Percentiles rank a stretch among this genome's conserved stretches.
Conservation (phyloP, 2,329 filamentous ascomycete species). For the Meredithiella fracta region DNA sequence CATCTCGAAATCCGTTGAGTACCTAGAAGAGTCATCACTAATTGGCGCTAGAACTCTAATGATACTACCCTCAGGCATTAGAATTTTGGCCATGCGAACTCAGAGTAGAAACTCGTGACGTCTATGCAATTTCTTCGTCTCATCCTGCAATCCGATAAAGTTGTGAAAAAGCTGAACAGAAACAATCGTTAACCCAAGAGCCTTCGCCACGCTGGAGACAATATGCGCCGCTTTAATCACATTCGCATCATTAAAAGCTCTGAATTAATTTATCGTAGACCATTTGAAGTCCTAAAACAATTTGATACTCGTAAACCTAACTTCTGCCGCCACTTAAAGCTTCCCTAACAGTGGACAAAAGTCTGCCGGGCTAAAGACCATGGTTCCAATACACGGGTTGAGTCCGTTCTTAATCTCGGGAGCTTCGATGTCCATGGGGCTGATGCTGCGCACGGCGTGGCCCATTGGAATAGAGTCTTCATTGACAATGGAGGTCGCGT, state of each 20-base stretch:
- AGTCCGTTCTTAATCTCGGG: slow-evolving; percentile 7
- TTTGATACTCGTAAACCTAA: slow-evolving; percentile 16
- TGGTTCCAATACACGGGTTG: slow-evolving; percentile 16
- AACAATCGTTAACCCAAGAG: slow-evolving; percentile 14
- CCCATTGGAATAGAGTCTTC: no score
- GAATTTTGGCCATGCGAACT: slow-evolving; percentile 13
- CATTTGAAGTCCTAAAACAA: slow-evolving; percentile 16
- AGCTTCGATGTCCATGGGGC: no score
- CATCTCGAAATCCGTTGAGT: slow-evolving; percentile 4
- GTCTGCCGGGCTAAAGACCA: slow-evolving; percentile 16
- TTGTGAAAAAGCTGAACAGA: slow-evolving; percentile 17
- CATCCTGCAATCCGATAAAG: slow-evolving; percentile 14
- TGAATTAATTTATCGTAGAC: slow-evolving; percentile 1
- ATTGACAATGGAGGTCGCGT: no score
- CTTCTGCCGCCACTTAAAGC: slow-evolving; percentile 12
- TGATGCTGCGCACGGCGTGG: no score
- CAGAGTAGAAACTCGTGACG: slow-evolving; percentile 14
- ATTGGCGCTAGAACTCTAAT: slow-evolving; percentile 17
- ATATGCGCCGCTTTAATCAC: not conserved
- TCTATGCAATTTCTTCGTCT: slow-evolving; percentile 1
- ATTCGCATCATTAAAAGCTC: not conserved
- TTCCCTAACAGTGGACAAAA: slow-evolving; percentile 16
- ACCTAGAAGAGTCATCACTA: slow-evolving; percentile 3
- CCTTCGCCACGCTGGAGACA: not conserved
- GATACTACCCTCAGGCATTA: slow-evolving; percentile 13